Base-by-base conservation (phyloP, 2,329 filamentous ascomycete genomes). In the Xylariales sp. region DNA sequence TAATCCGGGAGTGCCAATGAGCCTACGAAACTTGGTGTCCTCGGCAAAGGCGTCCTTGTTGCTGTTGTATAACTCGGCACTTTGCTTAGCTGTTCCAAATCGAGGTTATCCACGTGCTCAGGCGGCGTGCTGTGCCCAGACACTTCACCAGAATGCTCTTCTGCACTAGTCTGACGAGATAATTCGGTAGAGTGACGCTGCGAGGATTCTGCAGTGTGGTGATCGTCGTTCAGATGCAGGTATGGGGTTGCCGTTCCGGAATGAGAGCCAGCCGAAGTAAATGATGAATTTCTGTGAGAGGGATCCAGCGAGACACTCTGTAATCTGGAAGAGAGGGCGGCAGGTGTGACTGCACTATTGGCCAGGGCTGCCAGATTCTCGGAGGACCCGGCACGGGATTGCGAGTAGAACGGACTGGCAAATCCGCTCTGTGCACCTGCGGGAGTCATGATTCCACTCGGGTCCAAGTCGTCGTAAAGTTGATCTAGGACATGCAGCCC, bases 401-500 rank as follows among this genome's bases (percentile, higher is more conserved):
- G 77, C 6, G 71, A 75, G 53, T 81, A 82, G 52, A 88, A 83
- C 0, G 93, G 93, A 25, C 88, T 96, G 58, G 78, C 88, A 43
- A 88, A 75, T n/a, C 83, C 82, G 40, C 86, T 84, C 67, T 71
- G 76, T 25, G 78, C 1, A 74, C 29, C 32, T 15, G 31, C 37
- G 10, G 47, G 46, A 3, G 86, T 90, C 64, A 89, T 83, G 59
- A 90, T 86, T n/a, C 87, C 88, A 40, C 75, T 80, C 7, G 80
- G 74, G 53, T 95, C 88, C 43, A 96, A 76, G 47, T 91, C 88
- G 51, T 88, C 88, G 64, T 95, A 98, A 1, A 97, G 73, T 59
- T 88, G 84, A 60, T 98, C 93, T 19, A 97, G 78, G 32, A 86
- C 76, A 61, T 97, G 93, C 54, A 91, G 80, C 45, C 88, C 89